A percentile compares a stretch with the other conserved stretches of the same genome.
phyloP scores from a whole-genome alignment of 148 eudicot species.

The Rheum nobile region DNA sequence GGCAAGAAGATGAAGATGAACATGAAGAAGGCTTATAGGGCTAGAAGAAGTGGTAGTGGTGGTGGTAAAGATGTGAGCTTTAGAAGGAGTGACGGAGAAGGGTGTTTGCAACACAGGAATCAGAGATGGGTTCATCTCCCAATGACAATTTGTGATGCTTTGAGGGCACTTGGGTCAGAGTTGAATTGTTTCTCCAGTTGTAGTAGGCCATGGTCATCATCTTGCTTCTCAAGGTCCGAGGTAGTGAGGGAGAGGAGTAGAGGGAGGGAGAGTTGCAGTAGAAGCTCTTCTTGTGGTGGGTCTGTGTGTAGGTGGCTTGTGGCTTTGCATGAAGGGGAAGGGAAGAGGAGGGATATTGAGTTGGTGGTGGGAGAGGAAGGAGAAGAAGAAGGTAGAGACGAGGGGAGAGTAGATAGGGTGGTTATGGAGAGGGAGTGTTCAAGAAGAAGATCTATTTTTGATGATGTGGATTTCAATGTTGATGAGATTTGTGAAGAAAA shows the following conservation, averaged over 20 bases:
- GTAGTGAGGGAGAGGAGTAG: conserved; percentile 11
- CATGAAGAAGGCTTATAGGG: conserved; percentile 24
- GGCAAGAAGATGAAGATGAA: conserved; percentile 34
- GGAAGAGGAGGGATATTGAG: conserved; percentile 36
- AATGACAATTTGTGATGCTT: conserved; percentile 62
- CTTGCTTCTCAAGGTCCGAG: conserved; percentile 32
- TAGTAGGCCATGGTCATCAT: conserved; percentile 12
- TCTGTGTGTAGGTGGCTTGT: conserved; percentile 69
- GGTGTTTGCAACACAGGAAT: conserved; percentile 12
- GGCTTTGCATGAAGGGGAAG: conserved; percentile 42
- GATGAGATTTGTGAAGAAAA: conserved; percentile 18
- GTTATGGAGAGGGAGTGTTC: conserved; percentile 29
- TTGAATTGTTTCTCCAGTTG: conserved; percentile 74
- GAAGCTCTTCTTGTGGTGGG: conserved; percentile 18
- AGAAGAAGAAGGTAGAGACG: not conserved
- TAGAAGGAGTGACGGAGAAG: conserved; percentile 15
- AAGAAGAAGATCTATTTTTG: conserved; percentile 60
- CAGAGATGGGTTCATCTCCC: conserved; percentile 91
- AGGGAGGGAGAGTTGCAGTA: not conserved
- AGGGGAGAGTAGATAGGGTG: conserved; percentile 10
- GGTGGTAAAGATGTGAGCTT: conserved; percentile 37
- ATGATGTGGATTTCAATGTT: conserved; percentile 55
- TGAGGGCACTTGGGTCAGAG: conserved; percentile 29
- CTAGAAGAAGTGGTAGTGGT: conserved; percentile 17
- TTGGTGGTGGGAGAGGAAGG: conserved; percentile 16